Evolutionary conservation across 345 rosid species (phyloP).

Genomic region (Murraya koenigii): DNA sequence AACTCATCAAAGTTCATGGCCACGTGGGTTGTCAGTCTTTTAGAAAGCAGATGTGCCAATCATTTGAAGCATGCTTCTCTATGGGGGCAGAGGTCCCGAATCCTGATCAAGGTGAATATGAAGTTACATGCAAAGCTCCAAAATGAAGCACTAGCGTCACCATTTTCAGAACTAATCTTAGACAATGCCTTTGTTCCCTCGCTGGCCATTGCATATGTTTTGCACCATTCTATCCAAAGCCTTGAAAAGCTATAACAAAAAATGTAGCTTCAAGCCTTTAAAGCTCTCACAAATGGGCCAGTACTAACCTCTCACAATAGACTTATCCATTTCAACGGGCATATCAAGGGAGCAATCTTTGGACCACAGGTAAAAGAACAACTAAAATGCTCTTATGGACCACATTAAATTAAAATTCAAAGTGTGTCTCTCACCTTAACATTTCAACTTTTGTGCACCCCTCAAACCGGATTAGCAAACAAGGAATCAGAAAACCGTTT

Average conservation of each 20-base stretch:
- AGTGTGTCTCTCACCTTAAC: background rate
- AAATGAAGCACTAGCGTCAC: background rate
- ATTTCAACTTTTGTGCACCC: background rate
- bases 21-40: slow-evolving; percentile 11
- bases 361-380: slow-evolving; percentile 1
- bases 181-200: background rate
- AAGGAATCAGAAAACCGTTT: background rate
- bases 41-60: background rate
- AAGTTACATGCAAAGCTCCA: background rate
- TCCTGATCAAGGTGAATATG: background rate
- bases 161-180: background rate
- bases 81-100: background rate
- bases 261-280: too few species aligned
- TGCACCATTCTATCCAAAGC: too few species aligned
- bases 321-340: slow-evolving; percentile 11
- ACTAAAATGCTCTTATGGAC: background rate
- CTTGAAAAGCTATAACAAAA: too few species aligned
- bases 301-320: background rate
- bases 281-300: background rate
- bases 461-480: background rate
- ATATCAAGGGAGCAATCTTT: background rate
- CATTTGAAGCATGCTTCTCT: slow-evolving; percentile 6
- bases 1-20: background rate
- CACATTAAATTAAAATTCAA: background rate
- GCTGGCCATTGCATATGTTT: background rate